phyloP scores from a whole-genome alignment of 1,284 basidiomycete genomes.

The Cronartium ribicola region DNA sequence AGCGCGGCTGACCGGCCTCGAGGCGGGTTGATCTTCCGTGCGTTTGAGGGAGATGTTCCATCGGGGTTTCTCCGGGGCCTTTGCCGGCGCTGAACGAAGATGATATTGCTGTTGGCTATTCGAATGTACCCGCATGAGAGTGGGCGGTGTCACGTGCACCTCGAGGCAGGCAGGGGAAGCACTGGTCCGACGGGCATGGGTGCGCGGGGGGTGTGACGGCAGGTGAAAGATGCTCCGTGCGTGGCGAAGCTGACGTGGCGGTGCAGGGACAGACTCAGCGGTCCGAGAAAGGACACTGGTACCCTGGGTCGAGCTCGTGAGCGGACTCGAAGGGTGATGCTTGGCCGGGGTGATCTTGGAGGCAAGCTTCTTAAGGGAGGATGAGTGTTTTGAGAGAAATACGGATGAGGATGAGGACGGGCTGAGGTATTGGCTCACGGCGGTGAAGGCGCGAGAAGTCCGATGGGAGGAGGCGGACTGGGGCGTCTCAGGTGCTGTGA shows the following conservation, averaged over 20 bases:
- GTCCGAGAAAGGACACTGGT: neutral
- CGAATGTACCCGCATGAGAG: neutral
- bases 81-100: neutral
- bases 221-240: conserved; percentile 13
- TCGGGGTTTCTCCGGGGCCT: conserved; percentile 3
- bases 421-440: conserved; percentile 13
- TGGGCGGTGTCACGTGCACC: neutral
- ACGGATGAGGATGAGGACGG: conserved; percentile 14
- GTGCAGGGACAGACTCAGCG: neutral
- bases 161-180: neutral
- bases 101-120: neutral
- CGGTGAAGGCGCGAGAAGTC: conserved; percentile 5
- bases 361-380: conserved; percentile 22
- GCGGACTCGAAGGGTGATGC: conserved; percentile 4
- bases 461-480: conserved; percentile 1
- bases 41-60: conserved; percentile 41
- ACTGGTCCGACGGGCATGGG: neutral
- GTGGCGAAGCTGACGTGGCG: neutral
- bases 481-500: neutral
- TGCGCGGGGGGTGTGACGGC: neutral
- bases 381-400: conserved; percentile 15
- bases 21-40: neutral
- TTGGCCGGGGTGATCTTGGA: conserved; percentile 14
- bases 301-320: too few relatives aligned
- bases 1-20: neutral